phyloP scores from a whole-genome alignment of 2,329 filamentous ascomycete genomes.

The Annulohypoxylon truncatum region DNA sequence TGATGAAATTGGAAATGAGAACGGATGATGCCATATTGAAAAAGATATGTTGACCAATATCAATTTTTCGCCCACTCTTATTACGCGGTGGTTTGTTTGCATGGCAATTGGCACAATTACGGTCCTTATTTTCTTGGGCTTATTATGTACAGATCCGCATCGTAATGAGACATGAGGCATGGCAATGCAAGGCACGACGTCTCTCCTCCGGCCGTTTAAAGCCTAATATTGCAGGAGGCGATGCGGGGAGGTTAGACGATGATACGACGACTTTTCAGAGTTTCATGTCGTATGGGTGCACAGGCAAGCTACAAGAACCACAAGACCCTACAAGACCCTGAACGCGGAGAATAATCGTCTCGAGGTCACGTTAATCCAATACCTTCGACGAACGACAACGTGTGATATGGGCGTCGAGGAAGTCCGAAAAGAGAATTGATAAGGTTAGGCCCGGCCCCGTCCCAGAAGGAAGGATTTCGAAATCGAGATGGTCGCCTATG shows the following conservation, averaged over 20 bases:
- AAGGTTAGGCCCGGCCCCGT: conserved; percentile 25
- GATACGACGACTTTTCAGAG: conserved; percentile 34
- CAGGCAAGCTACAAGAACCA: conserved; percentile 9
- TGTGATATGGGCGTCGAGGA: conserved; percentile 21
- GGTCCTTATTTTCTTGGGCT: neutral
- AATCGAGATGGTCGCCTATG: conserved; percentile 34
- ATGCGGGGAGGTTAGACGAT: conserved; percentile 36
- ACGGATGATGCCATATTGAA: neutral
- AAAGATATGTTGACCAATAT: neutral
- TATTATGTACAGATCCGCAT: conserved; percentile 1
- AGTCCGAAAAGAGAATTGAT: conserved; percentile 8
- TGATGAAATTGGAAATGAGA: conserved; percentile 1
- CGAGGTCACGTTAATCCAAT: conserved; percentile 32
- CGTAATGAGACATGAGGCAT: conserved; percentile 13
- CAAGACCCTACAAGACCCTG: neutral
- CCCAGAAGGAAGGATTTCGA: conserved; percentile 22
- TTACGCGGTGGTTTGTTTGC: conserved; percentile 1
- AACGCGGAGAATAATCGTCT: conserved; percentile 37
- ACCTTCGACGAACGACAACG: conserved; percentile 28
- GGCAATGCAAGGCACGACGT: conserved; percentile 30
- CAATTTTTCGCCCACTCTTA: neutral
- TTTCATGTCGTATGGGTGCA: conserved; percentile 34
- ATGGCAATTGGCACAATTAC: conserved; percentile 8
- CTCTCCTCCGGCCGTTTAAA: conserved; percentile 14
- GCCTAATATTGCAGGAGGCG: conserved; percentile 37